Evolutionary conservation across 192 early-diverging fungal genomes (phyloP).

Genomic region (Coemansia sp.): DNA sequence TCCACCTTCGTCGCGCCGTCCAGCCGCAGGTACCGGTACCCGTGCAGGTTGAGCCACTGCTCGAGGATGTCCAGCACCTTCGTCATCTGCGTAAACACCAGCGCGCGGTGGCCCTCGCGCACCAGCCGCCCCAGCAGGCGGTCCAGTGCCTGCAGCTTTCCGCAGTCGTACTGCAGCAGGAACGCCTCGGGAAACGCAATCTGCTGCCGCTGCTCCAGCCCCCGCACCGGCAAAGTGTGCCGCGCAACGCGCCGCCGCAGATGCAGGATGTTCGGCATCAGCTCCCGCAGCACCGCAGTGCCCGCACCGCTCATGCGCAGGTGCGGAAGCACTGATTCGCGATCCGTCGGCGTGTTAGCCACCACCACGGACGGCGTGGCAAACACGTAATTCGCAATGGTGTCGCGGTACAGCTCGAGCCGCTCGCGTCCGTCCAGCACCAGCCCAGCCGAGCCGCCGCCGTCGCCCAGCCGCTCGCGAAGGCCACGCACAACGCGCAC

Average conservation of each 20-base stretch:
- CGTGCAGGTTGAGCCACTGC: slow-evolving; percentile 81
- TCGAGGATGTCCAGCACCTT: slow-evolving; percentile 91
- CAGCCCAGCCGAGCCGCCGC: slow-evolving; percentile 50
- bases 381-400: slow-evolving; percentile 35
- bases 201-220: slow-evolving; percentile 60
- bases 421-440: slow-evolving; percentile 53
- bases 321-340: slow-evolving; percentile 26
- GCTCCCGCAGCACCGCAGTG: slow-evolving; percentile 3
- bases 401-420: slow-evolving; percentile 2
- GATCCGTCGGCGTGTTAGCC: slow-evolving; percentile 10
- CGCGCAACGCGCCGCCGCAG: slow-evolving; percentile 28
- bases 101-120: slow-evolving; percentile 86
- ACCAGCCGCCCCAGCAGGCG: slow-evolving; percentile 78
- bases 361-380: slow-evolving; percentile 37
- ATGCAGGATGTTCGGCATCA: slow-evolving; percentile 21
- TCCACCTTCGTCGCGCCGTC: slow-evolving; percentile 90
- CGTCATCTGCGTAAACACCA: slow-evolving; percentile 98
- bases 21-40: slow-evolving; percentile 82
- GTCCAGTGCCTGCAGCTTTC: slow-evolving; percentile 86
- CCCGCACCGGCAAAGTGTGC: slow-evolving; percentile 58
- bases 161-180: slow-evolving; percentile 83
- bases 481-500: slow-evolving; percentile 4
- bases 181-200: slow-evolving; percentile 85
- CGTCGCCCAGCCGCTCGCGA: slow-evolving; percentile 5
- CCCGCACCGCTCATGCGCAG: slow-evolving; percentile 1